phyloP scores from a whole-genome alignment of 1,284 basidiomycete species.

The Calocybe gambosa region DNA sequence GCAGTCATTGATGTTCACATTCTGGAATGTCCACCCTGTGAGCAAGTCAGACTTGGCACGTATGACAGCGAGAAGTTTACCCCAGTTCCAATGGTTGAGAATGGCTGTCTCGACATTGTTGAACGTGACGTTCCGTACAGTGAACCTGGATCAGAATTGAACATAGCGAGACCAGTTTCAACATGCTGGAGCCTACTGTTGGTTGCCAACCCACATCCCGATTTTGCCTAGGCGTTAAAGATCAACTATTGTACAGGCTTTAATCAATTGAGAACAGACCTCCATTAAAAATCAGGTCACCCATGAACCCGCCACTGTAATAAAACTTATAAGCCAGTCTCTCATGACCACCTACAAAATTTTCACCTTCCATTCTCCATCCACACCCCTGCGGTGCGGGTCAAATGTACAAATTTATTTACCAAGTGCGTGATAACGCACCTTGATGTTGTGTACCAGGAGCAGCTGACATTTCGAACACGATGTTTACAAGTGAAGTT shows the following conservation, averaged over 20 bases:
- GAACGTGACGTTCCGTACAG: conserved; percentile 41
- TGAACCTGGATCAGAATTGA: conserved; percentile 27
- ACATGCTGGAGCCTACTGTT: conserved; percentile 43
- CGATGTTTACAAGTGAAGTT: conserved; percentile 65
- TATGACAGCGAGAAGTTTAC: conserved; percentile 19
- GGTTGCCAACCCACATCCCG: conserved; percentile 64
- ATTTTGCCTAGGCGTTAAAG: conserved; percentile 31
- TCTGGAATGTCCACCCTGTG: conserved; percentile 55
- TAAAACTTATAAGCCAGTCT: background rate
- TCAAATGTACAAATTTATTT: background rate
- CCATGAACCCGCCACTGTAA: conserved; percentile 63
- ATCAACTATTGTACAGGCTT: background rate
- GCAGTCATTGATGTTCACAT: conserved; percentile 57
- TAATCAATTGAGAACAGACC: conserved; percentile 23
- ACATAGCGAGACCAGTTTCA: background rate
- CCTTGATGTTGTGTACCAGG: conserved; percentile 55
- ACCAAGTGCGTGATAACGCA: conserved; percentile 4
- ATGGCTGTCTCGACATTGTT: conserved; percentile 48
- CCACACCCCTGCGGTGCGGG: conserved; percentile 40
- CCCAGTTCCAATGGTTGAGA: conserved; percentile 53
- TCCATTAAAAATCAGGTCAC: conserved; percentile 62
- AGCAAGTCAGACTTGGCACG: background rate
- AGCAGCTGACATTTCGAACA: conserved; percentile 56
- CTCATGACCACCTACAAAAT: background rate
- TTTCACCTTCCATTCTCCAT: conserved; percentile 62